Conservation (phyloP, 495 filamentous ascomycete genomes). For the Lophiostoma macrostomum region DNA sequence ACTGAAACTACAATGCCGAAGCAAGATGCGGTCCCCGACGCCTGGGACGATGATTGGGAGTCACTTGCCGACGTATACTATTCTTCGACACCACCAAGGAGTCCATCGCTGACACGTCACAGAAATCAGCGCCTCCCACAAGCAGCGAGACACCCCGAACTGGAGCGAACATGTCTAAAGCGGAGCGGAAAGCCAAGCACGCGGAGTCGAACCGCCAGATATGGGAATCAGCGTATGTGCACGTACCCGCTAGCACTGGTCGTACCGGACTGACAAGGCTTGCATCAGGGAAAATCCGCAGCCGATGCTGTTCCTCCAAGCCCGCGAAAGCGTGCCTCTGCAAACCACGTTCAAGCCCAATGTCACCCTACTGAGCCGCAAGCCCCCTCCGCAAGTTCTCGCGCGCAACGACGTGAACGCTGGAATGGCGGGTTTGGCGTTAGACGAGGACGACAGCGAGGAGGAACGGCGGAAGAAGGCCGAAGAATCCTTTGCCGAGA, state of each 20-base stretch:
- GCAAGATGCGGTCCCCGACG: slow-evolving; percentile 59
- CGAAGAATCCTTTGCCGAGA: slow-evolving; percentile 63
- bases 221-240: slow-evolving; percentile 81
- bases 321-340: slow-evolving; percentile 63
- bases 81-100: background rate
- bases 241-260: slow-evolving; percentile 31
- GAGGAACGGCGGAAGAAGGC: slow-evolving; percentile 61
- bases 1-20: slow-evolving; percentile 43
- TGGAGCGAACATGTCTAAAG: slow-evolving; percentile 57
- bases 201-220: slow-evolving; percentile 76
- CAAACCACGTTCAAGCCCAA: slow-evolving; percentile 79
- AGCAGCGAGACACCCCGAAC: background rate
- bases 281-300: slow-evolving; percentile 55
- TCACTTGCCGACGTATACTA: slow-evolving; percentile 63
- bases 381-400: slow-evolving; percentile 57
- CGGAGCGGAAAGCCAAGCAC: slow-evolving; percentile 76
- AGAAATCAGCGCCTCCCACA: slow-evolving; percentile 43
- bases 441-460: slow-evolving; percentile 59
- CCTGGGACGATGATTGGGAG: slow-evolving; percentile 93
- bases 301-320: slow-evolving; percentile 69
- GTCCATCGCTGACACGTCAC: slow-evolving; percentile 7
- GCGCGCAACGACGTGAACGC: slow-evolving; percentile 50
- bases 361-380: slow-evolving; percentile 79
- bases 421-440: slow-evolving; percentile 52
- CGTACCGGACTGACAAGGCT: slow-evolving; percentile 13